Conservation (phyloP, 805 yeast genomes). For the Sporopachydermia quercuum region DNA sequence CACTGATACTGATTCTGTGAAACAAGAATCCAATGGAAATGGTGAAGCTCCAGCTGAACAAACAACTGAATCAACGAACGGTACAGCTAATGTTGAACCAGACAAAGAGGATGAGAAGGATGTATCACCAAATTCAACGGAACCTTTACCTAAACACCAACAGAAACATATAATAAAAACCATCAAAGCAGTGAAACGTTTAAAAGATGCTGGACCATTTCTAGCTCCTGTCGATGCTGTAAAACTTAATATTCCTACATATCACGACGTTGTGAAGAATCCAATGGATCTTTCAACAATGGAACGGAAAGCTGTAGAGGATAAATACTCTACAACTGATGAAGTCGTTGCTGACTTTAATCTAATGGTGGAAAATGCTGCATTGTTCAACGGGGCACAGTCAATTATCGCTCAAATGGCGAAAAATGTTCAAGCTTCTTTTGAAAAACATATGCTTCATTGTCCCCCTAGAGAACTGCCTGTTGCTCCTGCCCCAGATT, state of each 20-base stretch:
- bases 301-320: constrained; percentile 57
- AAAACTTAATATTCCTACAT: constrained; percentile 79
- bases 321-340: constrained; percentile 59
- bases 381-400: constrained; percentile 70
- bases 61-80: constrained; percentile 5
- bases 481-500: constrained; percentile 6
- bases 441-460: constrained; percentile 83
- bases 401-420: constrained; percentile 87
- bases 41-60: constrained; percentile 4
- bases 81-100: constrained; percentile 62
- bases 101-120: constrained; percentile 59
- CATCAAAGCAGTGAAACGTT: constrained; percentile 72
- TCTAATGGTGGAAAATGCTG: constrained; percentile 73
- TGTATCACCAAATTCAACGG: constrained; percentile 34
- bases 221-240: constrained; percentile 79
- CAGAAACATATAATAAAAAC: constrained; percentile 63
- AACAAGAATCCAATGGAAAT: constrained; percentile 4
- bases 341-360: constrained; percentile 67
- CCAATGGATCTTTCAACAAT: constrained; percentile 94
- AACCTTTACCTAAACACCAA: constrained; percentile 75
- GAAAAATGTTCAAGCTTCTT: constrained; percentile 75
- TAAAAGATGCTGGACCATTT: constrained; percentile 88
- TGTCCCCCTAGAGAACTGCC: constrained; percentile 53
- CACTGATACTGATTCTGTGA: too few species aligned
- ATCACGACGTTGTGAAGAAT: constrained; percentile 63